Base-by-base conservation (phyloP, 2,329 filamentous ascomycete genomes). In the Pseudogymnoascus sp. region DNA sequence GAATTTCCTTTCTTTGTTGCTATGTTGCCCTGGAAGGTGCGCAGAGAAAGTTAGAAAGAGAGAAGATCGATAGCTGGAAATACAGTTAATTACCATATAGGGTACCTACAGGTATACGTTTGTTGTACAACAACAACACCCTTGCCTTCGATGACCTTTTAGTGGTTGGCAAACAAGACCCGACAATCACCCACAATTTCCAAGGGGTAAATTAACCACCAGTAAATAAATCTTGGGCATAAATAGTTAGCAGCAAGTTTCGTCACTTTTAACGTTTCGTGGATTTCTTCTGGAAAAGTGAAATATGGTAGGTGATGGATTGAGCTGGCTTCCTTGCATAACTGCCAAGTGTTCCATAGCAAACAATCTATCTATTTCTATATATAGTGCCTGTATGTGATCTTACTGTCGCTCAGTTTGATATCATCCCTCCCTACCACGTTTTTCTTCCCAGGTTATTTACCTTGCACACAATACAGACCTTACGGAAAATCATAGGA, bases 331-430 rank as follows among this genome's bases (percentile, higher is more conserved):
- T 56, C 50, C 28, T 56, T 56, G 28, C 50, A 56, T 56, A 56
- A 56, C 50, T n/a, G 28, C 28, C 50, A 56, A 33, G 28, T 35
- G 28, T 56, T 35, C 50, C 26, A 56, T 56, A 56, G 50, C 28
- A 56, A 56, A 56, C 50, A 56, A 56, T 35, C 50, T 56, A 56
- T 56, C 28, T 56, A 56, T 56, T 56, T 33, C 28, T 56, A 56
- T 56, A 56, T 56, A 56, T 56, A 56, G 50, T 56, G 50, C 50
- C 50, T 33, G 50, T 33, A 56, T 56, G 28, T 56, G 50, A 35
- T 22, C n/a, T 31, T 53, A 53, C 26, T 53, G 46, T 53, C 50
- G 50, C 28, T 56, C 50, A 11, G 16, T 56, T 56, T 56, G 50
- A 56, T 22, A 35, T 56, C n/a, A 35, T 56, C 28, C 50, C 16